Evolutionary conservation across 257 asterid genomes (phyloP), one percentile per base, ranked within the genome.

Genomic region (Nicotiana obtusifolia): DNA sequence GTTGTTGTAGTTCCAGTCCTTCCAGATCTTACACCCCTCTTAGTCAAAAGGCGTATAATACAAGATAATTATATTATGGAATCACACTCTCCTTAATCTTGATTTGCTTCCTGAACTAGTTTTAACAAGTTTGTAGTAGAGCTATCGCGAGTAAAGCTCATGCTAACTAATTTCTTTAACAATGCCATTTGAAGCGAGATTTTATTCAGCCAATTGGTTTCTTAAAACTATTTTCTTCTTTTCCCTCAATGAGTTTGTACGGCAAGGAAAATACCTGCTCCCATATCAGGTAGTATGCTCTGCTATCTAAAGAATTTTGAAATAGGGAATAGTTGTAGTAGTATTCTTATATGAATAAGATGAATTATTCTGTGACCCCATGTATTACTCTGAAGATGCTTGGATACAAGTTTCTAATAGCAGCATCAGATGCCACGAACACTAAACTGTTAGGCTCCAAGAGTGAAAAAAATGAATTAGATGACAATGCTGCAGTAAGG

Each of bases 351-450:
- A 49, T 49, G 76, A 71, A 19, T 35, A 80, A 49, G 78, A 80
- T 66, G 65, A 47, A 24, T 80, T 80, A 24, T 65, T 80, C 66
- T 52, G 20, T 80, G 83, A 17, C 75, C 78, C 76, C 49, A 30
- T 80, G 30, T 49, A 59, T 65, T 52, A 20, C 66, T 57, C 28
- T 64, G 47, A 80, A 80, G 83, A 80, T 80, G 83, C 83, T 31
- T 80, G 37, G 20, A 47, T 75, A 71, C 1, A 75, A 49, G 62
- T 75, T 41, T 14, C 41, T 75, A 75, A 75, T 49, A 26, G 62
- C 9, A 75, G 62, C 44, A 75, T 75, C 49, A 75, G 80, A 75
- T 75, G 80, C 62, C 66, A 60, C 30, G 17, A 60, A 60, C 66
- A 60, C 66, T 53, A 24, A 41, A 53, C 66, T 15, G 4, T 64